Base-by-base conservation (phyloP, 2,329 filamentous ascomycete species). In the Juglanconis juglandina region DNA sequence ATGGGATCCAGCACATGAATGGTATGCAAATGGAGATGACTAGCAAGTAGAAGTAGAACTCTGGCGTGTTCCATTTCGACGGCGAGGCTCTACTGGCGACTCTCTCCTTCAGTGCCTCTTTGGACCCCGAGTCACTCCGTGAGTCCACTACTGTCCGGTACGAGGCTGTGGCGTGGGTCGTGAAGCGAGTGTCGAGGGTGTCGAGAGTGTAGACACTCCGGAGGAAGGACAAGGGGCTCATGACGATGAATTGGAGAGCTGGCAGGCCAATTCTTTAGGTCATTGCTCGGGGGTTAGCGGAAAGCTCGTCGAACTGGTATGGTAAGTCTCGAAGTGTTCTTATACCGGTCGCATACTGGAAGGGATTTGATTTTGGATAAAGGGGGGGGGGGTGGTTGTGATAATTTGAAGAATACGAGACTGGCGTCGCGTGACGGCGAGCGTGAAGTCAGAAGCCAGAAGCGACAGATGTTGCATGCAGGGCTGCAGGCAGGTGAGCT, bases 1-100 rank as follows among this genome's bases (percentile, higher is more conserved):
- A 90, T 9, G 89, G 88, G n/a, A 88, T 81, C 79, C 92, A 96
- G 76, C 96, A 92, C 93, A 99, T 99, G 68, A 87, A 83, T 8
- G 92, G 91, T 33, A 98, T 81, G 58, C 80, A 81, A 5, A 84
- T 71, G 35, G 81, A 63, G 67, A 97, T 84, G 66, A 91, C 75
- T 24, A 89, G 52, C 67, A 87, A 89, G 77, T 99, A 98, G 57
- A 92, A 67, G 71, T 86, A 89, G 77, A 95, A 98, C 76, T 99
- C 95, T 3, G 83, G 82, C 0, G 92, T 96, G 32, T 82, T 85
- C 94, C 94, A 99, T 87, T 84, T 89, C 48, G 93, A 83, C 41
- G 86, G 84, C 63, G 83, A 80, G 58, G 73, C 81, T 69, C 73
- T 72, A 47, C 69, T 71, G 63, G 72, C 74, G 51, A 71, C 77